Evolutionary conservation across 2,329 filamentous ascomycete genomes (phyloP).

Genomic region (Didymella segeticola): DNA sequence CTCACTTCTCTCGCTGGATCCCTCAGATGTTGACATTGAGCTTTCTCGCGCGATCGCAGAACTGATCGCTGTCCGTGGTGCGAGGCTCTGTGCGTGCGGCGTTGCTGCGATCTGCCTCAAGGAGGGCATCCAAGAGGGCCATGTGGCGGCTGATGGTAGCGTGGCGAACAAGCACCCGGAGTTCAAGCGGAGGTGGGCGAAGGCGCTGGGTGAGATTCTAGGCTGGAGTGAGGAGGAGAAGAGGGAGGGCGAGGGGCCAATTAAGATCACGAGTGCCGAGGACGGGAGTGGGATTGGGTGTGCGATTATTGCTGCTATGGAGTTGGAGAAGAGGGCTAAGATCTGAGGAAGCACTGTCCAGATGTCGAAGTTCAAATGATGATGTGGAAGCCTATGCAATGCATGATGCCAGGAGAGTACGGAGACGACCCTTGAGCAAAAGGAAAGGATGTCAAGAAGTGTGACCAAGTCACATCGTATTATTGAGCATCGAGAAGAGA

Average conservation of each 20-base stretch:
- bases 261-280: slow-evolving; percentile 49
- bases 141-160: slow-evolving; percentile 50
- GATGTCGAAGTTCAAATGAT: too few species aligned
- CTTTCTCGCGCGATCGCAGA: slow-evolving; percentile 39
- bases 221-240: slow-evolving; percentile 36
- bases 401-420: background rate
- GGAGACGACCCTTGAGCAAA: background rate
- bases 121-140: slow-evolving; percentile 38
- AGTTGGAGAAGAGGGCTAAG: slow-evolving; percentile 27
- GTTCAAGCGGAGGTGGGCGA: slow-evolving; percentile 51
- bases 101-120: slow-evolving; percentile 48
- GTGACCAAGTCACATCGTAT: slow-evolving; percentile 23
- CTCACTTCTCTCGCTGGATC: slow-evolving; percentile 28
- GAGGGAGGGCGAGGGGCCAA: slow-evolving; percentile 38
- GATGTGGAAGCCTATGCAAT: too few species aligned
- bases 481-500: slow-evolving; percentile 22
- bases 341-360: background rate
- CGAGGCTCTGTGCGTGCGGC: slow-evolving; percentile 48
- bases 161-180: slow-evolving; percentile 53
- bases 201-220: slow-evolving; percentile 49
- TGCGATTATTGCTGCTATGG: slow-evolving; percentile 45
- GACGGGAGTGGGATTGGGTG: slow-evolving; percentile 52
- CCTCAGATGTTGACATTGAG: slow-evolving; percentile 34
- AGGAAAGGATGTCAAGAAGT: background rate
- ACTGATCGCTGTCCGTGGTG: slow-evolving; percentile 43